Conservation (phyloP, 768 basidiomycete genomes). For the Tylopilus intermedius region DNA sequence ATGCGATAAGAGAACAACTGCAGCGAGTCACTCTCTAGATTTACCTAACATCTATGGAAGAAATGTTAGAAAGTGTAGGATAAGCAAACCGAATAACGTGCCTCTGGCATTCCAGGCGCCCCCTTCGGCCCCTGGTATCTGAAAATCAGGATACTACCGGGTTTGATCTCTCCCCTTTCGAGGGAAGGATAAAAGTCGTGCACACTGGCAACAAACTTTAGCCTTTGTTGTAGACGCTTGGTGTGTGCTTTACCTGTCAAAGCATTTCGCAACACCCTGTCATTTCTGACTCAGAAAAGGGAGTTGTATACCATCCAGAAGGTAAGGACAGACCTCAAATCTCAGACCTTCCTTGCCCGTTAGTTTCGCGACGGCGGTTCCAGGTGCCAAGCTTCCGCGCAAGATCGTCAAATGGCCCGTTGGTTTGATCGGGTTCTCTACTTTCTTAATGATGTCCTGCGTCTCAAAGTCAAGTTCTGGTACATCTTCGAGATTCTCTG, state of each 20-base stretch:
- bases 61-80: background rate
- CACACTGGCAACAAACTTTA: slow-evolving; percentile 37
- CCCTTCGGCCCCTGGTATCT: slow-evolving; percentile 89
- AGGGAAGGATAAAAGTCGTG: slow-evolving; percentile 71
- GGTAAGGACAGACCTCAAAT: slow-evolving; percentile 57
- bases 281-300: slow-evolving; percentile 1
- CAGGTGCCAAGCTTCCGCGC: slow-evolving; percentile 84
- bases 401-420: slow-evolving; percentile 87
- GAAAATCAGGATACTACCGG: slow-evolving; percentile 75
- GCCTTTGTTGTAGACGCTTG: background rate
- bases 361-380: slow-evolving; percentile 84
- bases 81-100: slow-evolving; percentile 18
- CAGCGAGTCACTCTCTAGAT: background rate
- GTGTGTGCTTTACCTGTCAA: slow-evolving; percentile 49
- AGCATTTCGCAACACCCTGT: slow-evolving; percentile 72
- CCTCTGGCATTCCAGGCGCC: slow-evolving; percentile 90
- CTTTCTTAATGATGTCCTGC: slow-evolving; percentile 71
- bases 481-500: slow-evolving; percentile 80
- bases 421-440: slow-evolving; percentile 77
- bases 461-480: slow-evolving; percentile 61
- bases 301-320: background rate
- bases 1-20: slow-evolving; percentile 1
- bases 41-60: slow-evolving; percentile 42
- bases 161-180: slow-evolving; percentile 66
- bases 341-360: slow-evolving; percentile 87